phyloP scores from a whole-genome alignment of 2,329 filamentous ascomycete species.

The Pseudocercospora musae region DNA sequence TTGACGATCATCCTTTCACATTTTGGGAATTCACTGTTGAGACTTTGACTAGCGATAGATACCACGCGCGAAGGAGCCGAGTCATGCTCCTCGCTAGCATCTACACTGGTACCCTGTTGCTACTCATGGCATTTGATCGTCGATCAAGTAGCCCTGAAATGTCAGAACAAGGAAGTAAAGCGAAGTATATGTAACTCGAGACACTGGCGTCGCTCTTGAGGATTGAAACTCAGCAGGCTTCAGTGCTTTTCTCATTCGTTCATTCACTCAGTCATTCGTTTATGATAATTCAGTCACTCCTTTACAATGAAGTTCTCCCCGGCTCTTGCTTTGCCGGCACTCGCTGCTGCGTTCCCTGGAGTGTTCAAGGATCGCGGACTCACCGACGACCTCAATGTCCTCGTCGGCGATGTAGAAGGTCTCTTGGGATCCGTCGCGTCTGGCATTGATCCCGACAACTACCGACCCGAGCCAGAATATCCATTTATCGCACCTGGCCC shows the following conservation, averaged over 20 bases:
- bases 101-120: neutral
- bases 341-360: constrained; percentile 13
- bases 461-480: constrained; percentile 30
- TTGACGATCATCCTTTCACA: neutral
- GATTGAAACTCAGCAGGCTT: neutral
- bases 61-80: neutral
- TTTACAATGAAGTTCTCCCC: neutral
- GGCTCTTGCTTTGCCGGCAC: constrained; percentile 9
- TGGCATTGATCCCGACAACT: constrained; percentile 26
- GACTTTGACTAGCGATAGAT: neutral
- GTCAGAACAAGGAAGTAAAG: too few relatives aligned
- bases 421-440: constrained; percentile 26
- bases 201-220: neutral
- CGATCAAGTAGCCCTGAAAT: neutral
- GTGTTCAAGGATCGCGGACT: constrained; percentile 3
- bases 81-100: neutral
- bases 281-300: neutral
- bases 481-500: constrained; percentile 23
- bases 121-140: constrained; percentile 1
- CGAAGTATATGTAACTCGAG: neutral
- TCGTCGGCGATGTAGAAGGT: constrained; percentile 12
- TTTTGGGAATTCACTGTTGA: neutral
- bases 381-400: too few relatives aligned
- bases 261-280: too few relatives aligned
- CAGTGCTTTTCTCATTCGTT: neutral